Percentiles rank a stretch among this genome's conserved stretches.
Evolutionary conservation across 2,329 filamentous ascomycete species (phyloP).

Genomic region (Anthostomella pinea): DNA sequence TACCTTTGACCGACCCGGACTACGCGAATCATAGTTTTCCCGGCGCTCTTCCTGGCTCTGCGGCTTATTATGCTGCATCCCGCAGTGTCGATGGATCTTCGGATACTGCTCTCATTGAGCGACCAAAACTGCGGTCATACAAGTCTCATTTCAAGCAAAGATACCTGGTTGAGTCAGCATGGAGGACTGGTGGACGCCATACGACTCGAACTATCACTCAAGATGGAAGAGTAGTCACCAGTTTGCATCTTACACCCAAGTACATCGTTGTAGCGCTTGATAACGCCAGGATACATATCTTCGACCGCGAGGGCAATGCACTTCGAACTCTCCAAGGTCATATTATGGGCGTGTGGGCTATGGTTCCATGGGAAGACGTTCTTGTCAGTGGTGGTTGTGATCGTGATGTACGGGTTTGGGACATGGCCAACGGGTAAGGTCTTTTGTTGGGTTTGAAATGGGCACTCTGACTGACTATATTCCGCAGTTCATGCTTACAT

Average conservation of each 20-base stretch:
- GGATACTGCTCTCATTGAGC: conserved; percentile 36
- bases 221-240: conserved; percentile 95
- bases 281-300: conserved; percentile 98
- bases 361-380: conserved; percentile 96
- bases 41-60: conserved; percentile 37
- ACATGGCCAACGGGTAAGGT: conserved; percentile 83
- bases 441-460: neutral
- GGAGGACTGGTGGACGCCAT: conserved; percentile 86
- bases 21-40: conserved; percentile 43
- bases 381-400: conserved; percentile 96
- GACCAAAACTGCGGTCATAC: conserved; percentile 76
- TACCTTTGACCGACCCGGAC: conserved; percentile 33
- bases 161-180: conserved; percentile 95
- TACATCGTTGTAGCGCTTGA: conserved; percentile 98
- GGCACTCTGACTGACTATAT: conserved; percentile 27
- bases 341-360: conserved; percentile 99
- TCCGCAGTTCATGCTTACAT: conserved; percentile 65
- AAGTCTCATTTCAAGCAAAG: conserved; percentile 97
- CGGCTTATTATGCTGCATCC: conserved; percentile 37
- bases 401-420: conserved; percentile 94
- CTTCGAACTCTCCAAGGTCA: conserved; percentile 90
- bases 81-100: conserved; percentile 56
- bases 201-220: conserved; percentile 87
- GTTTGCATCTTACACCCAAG: conserved; percentile 86
- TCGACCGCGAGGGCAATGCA: conserved; percentile 84